Base-by-base conservation (phyloP, 768 basidiomycete species). In the Panus rudis region DNA sequence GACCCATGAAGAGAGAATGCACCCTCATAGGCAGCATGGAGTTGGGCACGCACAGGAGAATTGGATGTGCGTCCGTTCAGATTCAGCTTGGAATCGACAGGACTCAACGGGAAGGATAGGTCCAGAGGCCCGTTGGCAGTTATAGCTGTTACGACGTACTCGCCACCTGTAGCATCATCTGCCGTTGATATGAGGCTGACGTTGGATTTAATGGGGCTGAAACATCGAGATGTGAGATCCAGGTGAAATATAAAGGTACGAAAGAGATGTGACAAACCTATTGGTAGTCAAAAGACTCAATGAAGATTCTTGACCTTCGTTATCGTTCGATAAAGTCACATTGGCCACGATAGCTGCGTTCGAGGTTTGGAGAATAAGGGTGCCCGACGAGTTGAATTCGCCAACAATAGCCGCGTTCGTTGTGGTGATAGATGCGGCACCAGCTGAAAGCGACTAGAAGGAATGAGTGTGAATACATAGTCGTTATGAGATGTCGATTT, bases 11-110 rank as follows among this genome's bases (percentile, higher is more conserved):
- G 41, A n/a, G 45, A 46, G 54, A 70, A 71, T 6, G 39, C 43
- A 24, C 73, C 73, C 44, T 75, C 73, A 46, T 62, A 75, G 2
- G 67, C 63, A 20, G 51, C 40, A 37, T 66, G 62, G 4, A 72
- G 58, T 28, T 42, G 37, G 0, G 63, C 53, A 13, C 48, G 41
- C 8, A 61, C 55, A 1, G 17, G 45, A 5, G 57, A 46, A 11
- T 65, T 62, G 2, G 56, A 55, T 26, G 71, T 61, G 22, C 37
- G 43, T n/a, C 55, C 63, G 1, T 38, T 39, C 21, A 67, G 53
- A 4, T 44, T 43, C 33, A 75, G 54, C 31, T 55, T 31, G n/a
- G 68, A 62, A 45, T 63, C 55, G 28, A 67, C 46, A 3, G 72
- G 71, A 4, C 58, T 54, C 17, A 58, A 45, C 20, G 39, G 31